Evolutionary conservation across 306 rosid species (phyloP).

Genomic region (Castanea sativa): DNA sequence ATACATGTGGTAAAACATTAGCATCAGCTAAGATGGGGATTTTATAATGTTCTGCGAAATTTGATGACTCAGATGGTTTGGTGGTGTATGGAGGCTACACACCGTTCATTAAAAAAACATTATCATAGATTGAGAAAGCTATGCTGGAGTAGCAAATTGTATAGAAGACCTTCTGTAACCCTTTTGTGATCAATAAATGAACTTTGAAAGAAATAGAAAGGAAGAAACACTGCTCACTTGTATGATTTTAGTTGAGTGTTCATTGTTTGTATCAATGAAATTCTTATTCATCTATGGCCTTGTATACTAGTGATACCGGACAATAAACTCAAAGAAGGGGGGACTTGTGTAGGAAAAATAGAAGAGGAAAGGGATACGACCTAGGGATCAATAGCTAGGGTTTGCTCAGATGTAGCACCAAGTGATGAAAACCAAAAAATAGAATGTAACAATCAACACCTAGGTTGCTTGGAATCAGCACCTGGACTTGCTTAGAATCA

Average conservation of each 20-base stretch:
- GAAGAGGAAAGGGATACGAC: no score
- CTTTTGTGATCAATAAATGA: neutral
- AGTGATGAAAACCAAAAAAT: no score
- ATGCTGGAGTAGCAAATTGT: neutral
- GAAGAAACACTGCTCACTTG: neutral
- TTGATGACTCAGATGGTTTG: neutral
- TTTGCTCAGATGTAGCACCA: no score
- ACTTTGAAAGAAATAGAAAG: neutral
- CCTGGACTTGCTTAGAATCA: no score
- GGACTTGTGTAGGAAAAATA: no score
- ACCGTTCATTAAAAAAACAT: neutral
- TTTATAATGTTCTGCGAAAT: neutral
- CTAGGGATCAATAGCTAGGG: no score
- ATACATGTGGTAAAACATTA: neutral
- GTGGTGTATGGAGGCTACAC: neutral
- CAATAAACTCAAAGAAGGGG: no score
- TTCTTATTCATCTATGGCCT: neutral
- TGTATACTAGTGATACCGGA: neutral
- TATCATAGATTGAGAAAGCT: neutral
- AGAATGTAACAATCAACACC: no score
- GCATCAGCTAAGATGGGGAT: neutral
- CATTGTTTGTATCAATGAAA: neutral
- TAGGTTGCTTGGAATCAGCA: no score
- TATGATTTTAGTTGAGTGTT: neutral
- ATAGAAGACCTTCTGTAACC: neutral